Base-by-base conservation (phyloP, 805 yeast genomes). In the fission yeast (Schizosaccharomyces pombe) region DNA sequence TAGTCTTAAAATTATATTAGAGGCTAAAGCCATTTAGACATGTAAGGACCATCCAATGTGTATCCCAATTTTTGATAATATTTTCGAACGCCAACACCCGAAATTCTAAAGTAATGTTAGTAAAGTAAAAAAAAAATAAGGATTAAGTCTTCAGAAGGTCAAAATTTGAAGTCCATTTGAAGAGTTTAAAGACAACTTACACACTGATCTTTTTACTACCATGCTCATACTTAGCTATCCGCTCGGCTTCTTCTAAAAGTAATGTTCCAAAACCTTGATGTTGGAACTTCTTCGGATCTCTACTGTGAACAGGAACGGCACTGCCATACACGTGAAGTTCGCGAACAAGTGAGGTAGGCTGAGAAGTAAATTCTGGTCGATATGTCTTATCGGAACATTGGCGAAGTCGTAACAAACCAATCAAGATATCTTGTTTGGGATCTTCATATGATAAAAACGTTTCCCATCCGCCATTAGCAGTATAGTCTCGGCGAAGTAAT, bases 401-500 rank as follows among this genome's bases (percentile, higher is more conserved):
- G 62, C 98, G 75, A 56, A 91, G 74, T 61, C 98, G 75, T 57
- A 91, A 70, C 54, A 91, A 71, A 8, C 98, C 98, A 67, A 91
- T 85, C 59, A 91, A 72, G 57, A 91, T 91, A 67, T 91, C 98
- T 67, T 89, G 86, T 66, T 84, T 83, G 51, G 97, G 97, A 67
- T 91, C 98, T 67, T 91, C 98, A 66, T 91, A 91, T 14, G 93
- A 79, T 57, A 91, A 69, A 66, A 91, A 91, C 0, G 98, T 91
- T 69, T 91, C 97, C 97, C 97, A 91, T 22, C 96, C 96, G 26
- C 94, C 97, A 63, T 91, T 91, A 47, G 98, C 98, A 60, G 82
- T 82, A 68, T 91, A 91, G 65, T 91, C 98, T 64, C 98, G 77
- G 65, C 98, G 77, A 55, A 91, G 83, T 55, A 91, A 71, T 67